Evolutionary conservation across 129 eudicot species (phyloP), one percentile per base, ranked within the genome.

Genomic region (Flaveria sonorensis): DNA sequence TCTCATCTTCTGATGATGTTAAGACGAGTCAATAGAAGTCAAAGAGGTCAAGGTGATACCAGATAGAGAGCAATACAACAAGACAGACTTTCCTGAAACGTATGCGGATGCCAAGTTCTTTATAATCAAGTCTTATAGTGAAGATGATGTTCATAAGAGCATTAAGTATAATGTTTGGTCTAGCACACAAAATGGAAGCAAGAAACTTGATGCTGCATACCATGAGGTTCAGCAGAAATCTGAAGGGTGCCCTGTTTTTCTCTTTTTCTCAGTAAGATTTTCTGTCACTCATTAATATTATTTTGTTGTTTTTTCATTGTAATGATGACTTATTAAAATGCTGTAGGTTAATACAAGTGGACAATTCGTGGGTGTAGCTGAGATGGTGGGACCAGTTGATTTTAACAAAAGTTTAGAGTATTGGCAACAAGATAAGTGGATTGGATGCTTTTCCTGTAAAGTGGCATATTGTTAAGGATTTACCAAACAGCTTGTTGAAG

Each of bases 401-500:
- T 89, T 89, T 10, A 59, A 89, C 85, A 89, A 86, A 88, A 92
- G 84, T 53, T 79, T 92, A 16, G 96, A 92, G 79, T 92, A 85
- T 68, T 89, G 97, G 97, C 96, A 92, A 53, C 97, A 92, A 48
- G 96, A 92, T 81, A 92, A 92, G 78, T 89, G 97, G 97, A 81
- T 86, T 68, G 97, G 97, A 16, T 89, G 97, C 79, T 89, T 89
- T 92, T 61, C 96, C 97, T 36, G 92, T 92, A 0, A 89, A 92
- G 96, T 92, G 97, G 97, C 97, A 92, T 81, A 89, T 92, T 59
- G 92, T 92, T 65, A 92, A 92, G 77, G 97, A 92, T 82, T 77
- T 92, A 23, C 96, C 97, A 1, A 89, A 89, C 73, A 84, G 88
- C 57, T 73, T 87, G 86, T 74, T 92, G 85, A 92, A 89, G 80